A percentile compares a stretch with the other conserved stretches of the same genome.
Evolutionary conservation across 371 early-diverging fungal genomes (phyloP).

Genomic region (Mortierella sp.): DNA sequence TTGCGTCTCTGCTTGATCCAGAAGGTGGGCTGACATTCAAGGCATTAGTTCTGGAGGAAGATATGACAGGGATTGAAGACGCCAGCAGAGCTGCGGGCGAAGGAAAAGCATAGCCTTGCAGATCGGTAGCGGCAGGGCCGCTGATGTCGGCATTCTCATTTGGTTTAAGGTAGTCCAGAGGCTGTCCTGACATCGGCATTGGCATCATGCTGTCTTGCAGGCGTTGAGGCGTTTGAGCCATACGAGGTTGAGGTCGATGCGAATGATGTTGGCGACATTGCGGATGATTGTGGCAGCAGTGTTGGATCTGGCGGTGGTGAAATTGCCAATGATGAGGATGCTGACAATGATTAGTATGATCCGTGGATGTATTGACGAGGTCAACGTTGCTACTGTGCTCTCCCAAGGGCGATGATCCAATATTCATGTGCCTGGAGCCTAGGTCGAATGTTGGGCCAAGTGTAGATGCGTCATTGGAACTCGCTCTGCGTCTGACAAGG

Average conservation of each 20-base stretch:
- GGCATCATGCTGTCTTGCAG: not conserved
- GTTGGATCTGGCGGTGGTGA: not conserved
- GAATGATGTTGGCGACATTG: not conserved
- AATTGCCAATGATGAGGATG: constrained; percentile 2
- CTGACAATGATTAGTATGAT: not conserved
- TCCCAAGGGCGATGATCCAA: constrained; percentile 6
- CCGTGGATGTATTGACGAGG: constrained; percentile 8
- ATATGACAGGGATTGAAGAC: not conserved
- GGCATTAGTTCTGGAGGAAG: not conserved
- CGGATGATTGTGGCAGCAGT: not conserved
- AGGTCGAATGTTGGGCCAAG: constrained; percentile 15
- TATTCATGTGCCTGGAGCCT: constrained; percentile 3
- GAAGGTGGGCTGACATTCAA: not conserved
- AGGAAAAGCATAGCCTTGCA: too few relatives aligned
- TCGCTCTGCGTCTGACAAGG: constrained; percentile 37
- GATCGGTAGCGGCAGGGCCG: too few relatives aligned
- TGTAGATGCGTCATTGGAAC: constrained; percentile 39
- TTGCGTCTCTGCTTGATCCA: constrained; percentile 6
- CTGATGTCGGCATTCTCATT: too few relatives aligned
- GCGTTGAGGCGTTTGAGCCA: not conserved
- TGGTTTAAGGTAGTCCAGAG: too few relatives aligned
- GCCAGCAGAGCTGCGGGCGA: too few relatives aligned
- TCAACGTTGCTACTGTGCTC: constrained; percentile 2
- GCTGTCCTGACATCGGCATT: not conserved
- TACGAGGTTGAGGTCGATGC: not conserved